These are phyloP conservation scores for Stereocaulon alpinum DNA, from an alignment of 495 filamentous ascomycete species.

Conservation along the genomic window DNA sequence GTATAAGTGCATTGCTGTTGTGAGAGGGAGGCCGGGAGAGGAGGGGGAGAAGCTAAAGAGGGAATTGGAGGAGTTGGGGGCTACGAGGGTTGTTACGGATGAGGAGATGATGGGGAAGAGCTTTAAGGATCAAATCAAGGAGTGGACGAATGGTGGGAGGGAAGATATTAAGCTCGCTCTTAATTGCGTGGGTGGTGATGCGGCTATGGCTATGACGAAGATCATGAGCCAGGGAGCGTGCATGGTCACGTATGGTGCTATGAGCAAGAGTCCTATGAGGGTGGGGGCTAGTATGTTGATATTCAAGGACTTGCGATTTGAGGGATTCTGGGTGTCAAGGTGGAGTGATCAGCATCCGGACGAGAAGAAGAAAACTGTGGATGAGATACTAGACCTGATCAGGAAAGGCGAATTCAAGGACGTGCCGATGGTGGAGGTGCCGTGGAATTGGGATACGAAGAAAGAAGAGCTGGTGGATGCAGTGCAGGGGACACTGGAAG, in stretches of 20 bases:
- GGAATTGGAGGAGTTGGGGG: constrained; percentile 61
- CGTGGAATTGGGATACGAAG: constrained; percentile 72
- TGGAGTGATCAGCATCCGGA: constrained; percentile 72
- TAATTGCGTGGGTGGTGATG: constrained; percentile 92
- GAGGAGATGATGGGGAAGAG: constrained; percentile 55
- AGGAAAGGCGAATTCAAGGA: constrained; percentile 70
- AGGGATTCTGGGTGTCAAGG: constrained; percentile 87
- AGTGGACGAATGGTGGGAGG: constrained; percentile 56
- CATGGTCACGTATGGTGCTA: constrained; percentile 91
- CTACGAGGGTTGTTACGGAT: constrained; percentile 75
- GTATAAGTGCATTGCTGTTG: constrained; percentile 73
- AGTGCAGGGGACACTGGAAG: constrained; percentile 65
- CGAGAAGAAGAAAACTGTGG: constrained; percentile 67
- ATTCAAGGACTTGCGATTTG: constrained; percentile 77
- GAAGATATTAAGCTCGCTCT: constrained; percentile 65
- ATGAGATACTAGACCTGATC: constrained; percentile 67
- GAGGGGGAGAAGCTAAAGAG: constrained; percentile 57
- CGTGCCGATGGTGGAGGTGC: constrained; percentile 63
- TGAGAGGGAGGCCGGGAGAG: constrained; percentile 55
- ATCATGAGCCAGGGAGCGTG: constrained; percentile 52
- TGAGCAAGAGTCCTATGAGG: constrained; percentile 73
- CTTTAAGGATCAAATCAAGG: constrained; percentile 53
- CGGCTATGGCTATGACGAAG: constrained; percentile 61
- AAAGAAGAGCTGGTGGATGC: constrained; percentile 49
- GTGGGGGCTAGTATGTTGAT: constrained; percentile 74